A percentile compares a stretch with the other conserved stretches of the same genome.
These are phyloP conservation scores for Diaporthe capsici DNA, from an alignment of 2,329 filamentous ascomycete genomes.

Conservation along the genomic window DNA sequence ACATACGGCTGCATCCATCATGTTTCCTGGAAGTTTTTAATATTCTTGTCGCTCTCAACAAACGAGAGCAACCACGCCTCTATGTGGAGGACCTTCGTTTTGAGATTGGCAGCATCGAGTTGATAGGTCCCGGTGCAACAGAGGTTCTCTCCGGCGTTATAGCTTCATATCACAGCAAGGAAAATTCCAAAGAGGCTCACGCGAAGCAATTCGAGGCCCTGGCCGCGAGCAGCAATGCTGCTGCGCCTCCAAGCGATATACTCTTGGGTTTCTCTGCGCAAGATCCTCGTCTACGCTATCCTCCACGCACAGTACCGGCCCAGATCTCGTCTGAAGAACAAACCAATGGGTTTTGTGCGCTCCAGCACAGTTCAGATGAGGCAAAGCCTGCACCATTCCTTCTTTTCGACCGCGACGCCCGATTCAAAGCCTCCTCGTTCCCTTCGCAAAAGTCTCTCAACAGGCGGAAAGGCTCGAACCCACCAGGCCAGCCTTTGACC, in stretches of 20 bases:
- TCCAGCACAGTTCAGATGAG: slow-evolving; percentile 49
- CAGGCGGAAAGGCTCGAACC: slow-evolving; percentile 75
- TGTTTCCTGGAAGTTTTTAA: slow-evolving; percentile 80
- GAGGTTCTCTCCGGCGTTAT: slow-evolving; percentile 82
- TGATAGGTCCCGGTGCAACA: slow-evolving; percentile 79
- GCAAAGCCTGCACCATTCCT: slow-evolving; percentile 52
- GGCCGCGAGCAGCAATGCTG: slow-evolving; percentile 74
- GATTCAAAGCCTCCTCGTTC: slow-evolving; percentile 75
- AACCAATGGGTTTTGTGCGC: neutral
- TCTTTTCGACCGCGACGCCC: slow-evolving; percentile 78
- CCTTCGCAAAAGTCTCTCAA: slow-evolving; percentile 87
- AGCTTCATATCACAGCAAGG: slow-evolving; percentile 60
- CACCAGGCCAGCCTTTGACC: slow-evolving; percentile 74
- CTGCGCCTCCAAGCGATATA: slow-evolving; percentile 77
- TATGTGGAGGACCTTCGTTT: slow-evolving; percentile 78
- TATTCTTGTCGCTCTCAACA: slow-evolving; percentile 69
- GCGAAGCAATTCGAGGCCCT: slow-evolving; percentile 66
- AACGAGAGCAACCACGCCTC: slow-evolving; percentile 72
- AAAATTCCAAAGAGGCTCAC: slow-evolving; percentile 56
- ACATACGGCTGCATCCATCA: slow-evolving; percentile 86
- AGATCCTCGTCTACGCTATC: slow-evolving; percentile 86
- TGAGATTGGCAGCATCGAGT: slow-evolving; percentile 73
- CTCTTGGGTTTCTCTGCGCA: slow-evolving; percentile 80
- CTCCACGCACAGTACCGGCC: slow-evolving; percentile 70
- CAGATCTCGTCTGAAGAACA: slow-evolving; percentile 46